Conservation (phyloP, 78 protist species). For the Polysphondylium violaceum region DNA sequence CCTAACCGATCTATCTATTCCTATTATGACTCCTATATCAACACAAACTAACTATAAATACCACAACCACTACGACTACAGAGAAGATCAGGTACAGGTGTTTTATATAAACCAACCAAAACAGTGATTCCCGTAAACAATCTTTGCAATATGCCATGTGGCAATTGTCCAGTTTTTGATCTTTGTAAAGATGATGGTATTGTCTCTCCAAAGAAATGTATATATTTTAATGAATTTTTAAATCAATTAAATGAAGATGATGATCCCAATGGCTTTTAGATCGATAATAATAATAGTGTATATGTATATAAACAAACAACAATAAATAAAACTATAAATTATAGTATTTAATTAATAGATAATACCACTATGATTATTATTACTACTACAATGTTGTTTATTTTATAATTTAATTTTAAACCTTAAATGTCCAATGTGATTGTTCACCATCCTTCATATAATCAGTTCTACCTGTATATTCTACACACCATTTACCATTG, state of each 20-base stretch:
- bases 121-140: slow-evolving; percentile 50
- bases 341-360: no score
- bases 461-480: slow-evolving; percentile 42
- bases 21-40: no score
- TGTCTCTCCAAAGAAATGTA: slow-evolving; percentile 74
- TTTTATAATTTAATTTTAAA: no score
- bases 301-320: no score
- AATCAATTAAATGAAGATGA: slow-evolving; percentile 24
- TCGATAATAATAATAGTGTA: no score
- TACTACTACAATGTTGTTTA: no score
- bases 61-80: no score
- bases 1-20: background rate
- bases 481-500: slow-evolving; percentile 29
- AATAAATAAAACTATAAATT: no score
- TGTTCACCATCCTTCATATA: slow-evolving; percentile 53
- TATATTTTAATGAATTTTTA: slow-evolving; percentile 62
- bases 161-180: slow-evolving; percentile 78
- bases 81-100: slow-evolving; percentile 52
- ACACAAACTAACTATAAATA: no score
- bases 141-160: slow-evolving; percentile 84
- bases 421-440: slow-evolving; percentile 64
- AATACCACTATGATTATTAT: no score
- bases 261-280: background rate
- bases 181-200: slow-evolving; percentile 63
- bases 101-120: slow-evolving; percentile 59